These are phyloP conservation scores for Lathyrus tuberosus DNA, from an alignment of 306 rosid genomes.

Conservation along the genomic window DNA sequence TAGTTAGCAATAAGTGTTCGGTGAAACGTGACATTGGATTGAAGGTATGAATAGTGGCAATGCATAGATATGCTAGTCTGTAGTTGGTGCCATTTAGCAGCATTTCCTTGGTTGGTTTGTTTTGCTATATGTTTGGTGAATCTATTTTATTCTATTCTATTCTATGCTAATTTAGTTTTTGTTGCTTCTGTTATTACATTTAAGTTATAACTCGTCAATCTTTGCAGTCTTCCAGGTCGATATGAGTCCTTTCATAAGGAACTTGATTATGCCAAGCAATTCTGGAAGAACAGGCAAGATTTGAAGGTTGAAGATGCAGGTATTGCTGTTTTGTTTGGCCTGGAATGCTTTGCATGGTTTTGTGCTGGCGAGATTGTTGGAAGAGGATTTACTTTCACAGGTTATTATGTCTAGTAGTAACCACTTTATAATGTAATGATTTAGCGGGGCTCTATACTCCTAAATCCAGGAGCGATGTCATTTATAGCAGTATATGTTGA, in stretches of 20 bases:
- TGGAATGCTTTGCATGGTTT: conserved; percentile 86
- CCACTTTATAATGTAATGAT: conserved; percentile 35
- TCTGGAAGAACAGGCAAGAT: conserved; percentile 76
- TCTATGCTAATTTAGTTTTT: not conserved
- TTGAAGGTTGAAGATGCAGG: conserved; percentile 86
- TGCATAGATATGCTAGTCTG: not conserved
- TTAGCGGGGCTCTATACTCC: conserved; percentile 41
- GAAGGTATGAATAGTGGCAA: not conserved
- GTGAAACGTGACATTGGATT: conserved; percentile 10
- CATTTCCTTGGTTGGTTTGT: conserved; percentile 1
- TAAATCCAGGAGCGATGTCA: conserved; percentile 42
- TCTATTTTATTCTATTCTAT: not conserved
- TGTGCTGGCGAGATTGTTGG: conserved; percentile 87
- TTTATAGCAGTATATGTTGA: conserved; percentile 50
- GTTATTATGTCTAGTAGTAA: conserved; percentile 65
- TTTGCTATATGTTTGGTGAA: not conserved
- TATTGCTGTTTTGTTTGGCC: conserved; percentile 78
- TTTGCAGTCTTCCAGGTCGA: conserved; percentile 75
- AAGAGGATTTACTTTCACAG: conserved; percentile 89
- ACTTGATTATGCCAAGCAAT: conserved; percentile 66
- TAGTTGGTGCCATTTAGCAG: not conserved
- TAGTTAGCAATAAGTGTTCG: not conserved
- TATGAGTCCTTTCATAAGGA: conserved; percentile 69
- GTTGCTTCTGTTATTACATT: not conserved
- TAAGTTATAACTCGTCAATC: conserved; percentile 22